Conservation (phyloP, 805 yeast species). For the Cyberlindnera mycetangii region DNA sequence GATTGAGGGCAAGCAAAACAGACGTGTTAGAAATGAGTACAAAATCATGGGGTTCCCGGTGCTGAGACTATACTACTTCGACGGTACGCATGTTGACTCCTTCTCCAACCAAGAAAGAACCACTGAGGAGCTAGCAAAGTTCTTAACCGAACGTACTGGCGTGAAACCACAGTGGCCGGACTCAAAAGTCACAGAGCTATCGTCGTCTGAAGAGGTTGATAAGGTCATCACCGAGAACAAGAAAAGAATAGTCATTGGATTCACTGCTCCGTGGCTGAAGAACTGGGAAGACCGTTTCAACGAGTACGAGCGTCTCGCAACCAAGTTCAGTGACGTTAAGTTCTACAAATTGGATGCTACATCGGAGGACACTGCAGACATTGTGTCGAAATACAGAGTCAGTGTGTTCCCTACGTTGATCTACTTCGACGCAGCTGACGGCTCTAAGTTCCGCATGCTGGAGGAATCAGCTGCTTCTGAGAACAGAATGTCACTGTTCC, state of each 20-base stretch:
- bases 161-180: slow-evolving; percentile 33
- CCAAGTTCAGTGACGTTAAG: slow-evolving; percentile 19
- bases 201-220: slow-evolving; percentile 18
- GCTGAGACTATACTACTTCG: slow-evolving; percentile 41
- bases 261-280: slow-evolving; percentile 37
- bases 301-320: slow-evolving; percentile 32
- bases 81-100: slow-evolving; percentile 38
- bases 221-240: slow-evolving; percentile 5
- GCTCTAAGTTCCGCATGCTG: slow-evolving; percentile 12
- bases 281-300: slow-evolving; percentile 33
- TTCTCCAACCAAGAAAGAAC: slow-evolving; percentile 34
- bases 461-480: slow-evolving; percentile 25
- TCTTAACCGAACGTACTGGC: slow-evolving; percentile 33
- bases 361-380: slow-evolving; percentile 24
- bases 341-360: slow-evolving; percentile 37
- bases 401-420: slow-evolving; percentile 32
- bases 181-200: slow-evolving; percentile 11
- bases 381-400: slow-evolving; percentile 29
- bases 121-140: slow-evolving; percentile 32
- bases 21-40: slow-evolving; percentile 37
- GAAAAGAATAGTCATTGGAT: slow-evolving; percentile 26
- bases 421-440: slow-evolving; percentile 22
- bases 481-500: slow-evolving; percentile 25
- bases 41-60: slow-evolving; percentile 46
- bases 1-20: slow-evolving; percentile 34